Evolutionary conservation across 208 protist genomes (phyloP), one percentile per base, ranked within the genome.

Genomic region (Tritrichomonas foetus): DNA sequence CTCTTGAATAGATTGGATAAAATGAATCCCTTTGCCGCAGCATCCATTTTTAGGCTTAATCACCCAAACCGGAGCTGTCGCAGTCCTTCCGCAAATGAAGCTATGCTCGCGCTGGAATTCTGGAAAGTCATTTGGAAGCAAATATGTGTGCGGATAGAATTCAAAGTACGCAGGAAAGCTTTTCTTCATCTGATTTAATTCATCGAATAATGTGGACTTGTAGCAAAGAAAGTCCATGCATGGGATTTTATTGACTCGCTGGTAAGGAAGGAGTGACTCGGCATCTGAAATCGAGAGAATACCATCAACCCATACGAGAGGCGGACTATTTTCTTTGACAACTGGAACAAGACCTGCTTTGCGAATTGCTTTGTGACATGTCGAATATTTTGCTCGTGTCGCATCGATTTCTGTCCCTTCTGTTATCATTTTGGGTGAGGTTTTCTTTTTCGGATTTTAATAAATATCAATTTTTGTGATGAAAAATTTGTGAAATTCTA

Each of bases 261-360:
- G 78, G 16, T 89, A 89, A 13, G 78, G 78, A 27, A 89, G 30
- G 16, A 53, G 47, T 39, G 25, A 22, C 8, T 53, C 44, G 30
- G 41, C 30, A 39, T 89, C 78, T 57, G 44, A 25, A 33, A 44
- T 44, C 11, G 78, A 55, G 3, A 89, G 8, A 39, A 89, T 89
- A 57, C 78, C 78, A 57, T 89, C 78, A 47, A 89, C 30, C 78
- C 78, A 89, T 8, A 89, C 47, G 9, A 89, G 47, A n/a, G 78
- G 78, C 3, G 78, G 78, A 50, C 57, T 53, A 33, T 30, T 53
- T 0, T 89, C 47, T 20, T 44, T 89, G 30, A 20, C 27, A 33
- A 47, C 78, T 30, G 16, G 16, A 2, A 89, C 78, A 61, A 89
- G 47, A 5, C 78, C 78, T 39, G 47, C 41, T 61, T 53, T 20